Conservation (phyloP, 2,329 filamentous ascomycete genomes). For the Trichoderma sp. region DNA sequence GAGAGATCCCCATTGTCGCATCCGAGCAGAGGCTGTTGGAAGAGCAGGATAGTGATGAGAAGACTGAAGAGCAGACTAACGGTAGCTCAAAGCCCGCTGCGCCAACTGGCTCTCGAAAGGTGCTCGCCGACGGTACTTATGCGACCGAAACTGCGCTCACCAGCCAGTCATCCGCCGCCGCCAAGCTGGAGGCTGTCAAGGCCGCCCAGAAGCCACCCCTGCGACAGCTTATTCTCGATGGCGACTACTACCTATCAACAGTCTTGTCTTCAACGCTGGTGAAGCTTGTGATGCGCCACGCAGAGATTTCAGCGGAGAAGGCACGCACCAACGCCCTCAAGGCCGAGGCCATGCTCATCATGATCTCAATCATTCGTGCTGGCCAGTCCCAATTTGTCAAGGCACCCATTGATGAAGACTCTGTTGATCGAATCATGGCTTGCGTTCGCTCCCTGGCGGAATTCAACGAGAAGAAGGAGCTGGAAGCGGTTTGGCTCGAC, state of each 20-base stretch:
- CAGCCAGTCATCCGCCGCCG: constrained; percentile 85
- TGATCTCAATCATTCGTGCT: constrained; percentile 98
- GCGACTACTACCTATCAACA: constrained; percentile 93
- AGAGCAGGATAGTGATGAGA: constrained; percentile 73
- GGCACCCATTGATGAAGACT: constrained; percentile 95
- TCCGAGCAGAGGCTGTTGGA: constrained; percentile 92
- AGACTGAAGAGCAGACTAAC: constrained; percentile 71
- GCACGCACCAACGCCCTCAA: constrained; percentile 91
- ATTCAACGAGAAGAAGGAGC: constrained; percentile 84
- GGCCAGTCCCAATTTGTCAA: constrained; percentile 99
- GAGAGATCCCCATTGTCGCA: constrained; percentile 94
- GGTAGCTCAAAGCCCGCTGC: constrained; percentile 76
- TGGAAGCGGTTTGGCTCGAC: constrained; percentile 90
- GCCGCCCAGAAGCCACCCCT: constrained; percentile 95
- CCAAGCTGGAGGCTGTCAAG: constrained; percentile 94
- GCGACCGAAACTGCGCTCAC: constrained; percentile 96
- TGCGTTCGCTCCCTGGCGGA: constrained; percentile 92
- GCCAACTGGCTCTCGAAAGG: constrained; percentile 83
- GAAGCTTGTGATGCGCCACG: constrained; percentile 96
- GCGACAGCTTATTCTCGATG: constrained; percentile 91
- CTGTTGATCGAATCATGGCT: constrained; percentile 97
- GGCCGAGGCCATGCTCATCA: constrained; percentile 98
- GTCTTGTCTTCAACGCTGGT: constrained; percentile 95
- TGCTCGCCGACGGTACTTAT: constrained; percentile 95
- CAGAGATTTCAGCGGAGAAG: constrained; percentile 83